Evolutionary conservation across 192 early-diverging fungal species (phyloP).

Genomic region (Gonapodya prolifera): DNA sequence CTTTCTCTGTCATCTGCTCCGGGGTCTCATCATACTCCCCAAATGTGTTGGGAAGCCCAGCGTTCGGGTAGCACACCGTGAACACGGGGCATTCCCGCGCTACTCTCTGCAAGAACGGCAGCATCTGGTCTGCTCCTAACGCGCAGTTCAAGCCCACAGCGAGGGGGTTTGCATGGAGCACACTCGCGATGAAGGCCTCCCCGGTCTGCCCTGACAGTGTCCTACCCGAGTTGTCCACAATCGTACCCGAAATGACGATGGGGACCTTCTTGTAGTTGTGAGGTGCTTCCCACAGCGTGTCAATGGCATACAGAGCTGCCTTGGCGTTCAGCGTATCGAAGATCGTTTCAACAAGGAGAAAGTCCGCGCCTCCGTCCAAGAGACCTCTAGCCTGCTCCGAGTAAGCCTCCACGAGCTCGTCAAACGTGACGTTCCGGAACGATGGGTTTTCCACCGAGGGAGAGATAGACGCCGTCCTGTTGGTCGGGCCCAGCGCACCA

Average conservation of each 20-base stretch:
- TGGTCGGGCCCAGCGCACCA: slow-evolving; percentile 74
- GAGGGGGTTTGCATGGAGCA: slow-evolving; percentile 63
- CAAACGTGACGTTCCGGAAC: slow-evolving; percentile 88
- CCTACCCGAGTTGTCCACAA: slow-evolving; percentile 92
- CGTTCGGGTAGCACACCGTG: slow-evolving; percentile 90
- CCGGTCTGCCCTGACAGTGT: slow-evolving; percentile 95
- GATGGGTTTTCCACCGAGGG: slow-evolving; percentile 94
- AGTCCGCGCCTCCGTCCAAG: slow-evolving; percentile 86
- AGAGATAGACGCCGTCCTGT: slow-evolving; percentile 90
- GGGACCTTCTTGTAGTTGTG: slow-evolving; percentile 57
- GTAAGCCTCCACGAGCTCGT: slow-evolving; percentile 85
- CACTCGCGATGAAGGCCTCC: slow-evolving; percentile 84
- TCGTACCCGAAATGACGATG: slow-evolving; percentile 77
- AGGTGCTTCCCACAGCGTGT: slow-evolving; percentile 67
- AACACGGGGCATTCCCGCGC: slow-evolving; percentile 66
- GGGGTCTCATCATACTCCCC: slow-evolving; percentile 91
- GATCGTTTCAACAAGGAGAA: slow-evolving; percentile 90
- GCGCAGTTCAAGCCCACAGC: slow-evolving; percentile 80
- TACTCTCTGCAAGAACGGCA: slow-evolving; percentile 86
- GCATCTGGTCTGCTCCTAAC: slow-evolving; percentile 84
- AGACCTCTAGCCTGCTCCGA: slow-evolving; percentile 79
- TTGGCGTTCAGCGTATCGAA: slow-evolving; percentile 98
- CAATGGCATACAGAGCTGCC: slow-evolving; percentile 87
- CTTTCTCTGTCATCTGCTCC: slow-evolving; percentile 69
- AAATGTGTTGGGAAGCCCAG: slow-evolving; percentile 93